These are phyloP conservation scores for Articulospora tetracladia DNA, from an alignment of 495 filamentous ascomycete species.

Conservation along the genomic window DNA sequence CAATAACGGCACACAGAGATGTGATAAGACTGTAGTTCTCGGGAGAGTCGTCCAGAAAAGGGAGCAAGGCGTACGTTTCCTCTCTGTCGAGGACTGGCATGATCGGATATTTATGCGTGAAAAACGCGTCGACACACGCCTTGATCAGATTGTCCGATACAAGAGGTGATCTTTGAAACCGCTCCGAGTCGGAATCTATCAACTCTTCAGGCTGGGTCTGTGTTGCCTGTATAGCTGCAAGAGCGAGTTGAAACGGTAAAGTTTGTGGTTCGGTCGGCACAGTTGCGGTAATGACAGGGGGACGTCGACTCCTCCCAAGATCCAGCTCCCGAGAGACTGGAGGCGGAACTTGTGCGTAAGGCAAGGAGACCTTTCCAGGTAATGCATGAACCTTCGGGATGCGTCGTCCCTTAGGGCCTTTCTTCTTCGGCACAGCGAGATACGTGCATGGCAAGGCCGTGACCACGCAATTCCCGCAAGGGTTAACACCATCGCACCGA, in stretches of 20 bases:
- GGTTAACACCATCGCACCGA: slow-evolving; percentile 16
- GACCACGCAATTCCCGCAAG: slow-evolving; percentile 11
- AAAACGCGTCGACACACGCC: slow-evolving; percentile 18
- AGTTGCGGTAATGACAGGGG: not conserved
- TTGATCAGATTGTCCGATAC: slow-evolving; percentile 3
- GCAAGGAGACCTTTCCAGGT: not conserved
- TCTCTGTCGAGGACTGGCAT: slow-evolving; percentile 14
- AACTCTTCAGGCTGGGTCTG: not conserved
- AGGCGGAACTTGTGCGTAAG: not conserved
- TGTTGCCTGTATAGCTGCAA: not conserved
- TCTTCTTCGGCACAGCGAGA: slow-evolving; percentile 15
- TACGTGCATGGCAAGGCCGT: slow-evolving; percentile 10
- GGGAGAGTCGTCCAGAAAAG: slow-evolving; percentile 3
- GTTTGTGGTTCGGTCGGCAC: not conserved
- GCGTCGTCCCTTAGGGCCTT: slow-evolving; percentile 7
- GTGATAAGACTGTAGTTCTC: slow-evolving; percentile 13
- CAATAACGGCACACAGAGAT: slow-evolving; percentile 10
- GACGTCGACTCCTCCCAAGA: too few species aligned
- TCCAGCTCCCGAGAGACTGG: too few species aligned
- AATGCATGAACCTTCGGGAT: not conserved
- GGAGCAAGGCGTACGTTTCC: not conserved
- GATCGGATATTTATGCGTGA: slow-evolving; percentile 18
- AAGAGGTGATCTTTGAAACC: slow-evolving; percentile 13
- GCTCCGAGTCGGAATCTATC: not conserved
- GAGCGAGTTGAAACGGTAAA: not conserved